Evolutionary conservation across 768 basidiomycete species (phyloP), one percentile per base, ranked within the genome.

Genomic region (Cubamyces lactineus): DNA sequence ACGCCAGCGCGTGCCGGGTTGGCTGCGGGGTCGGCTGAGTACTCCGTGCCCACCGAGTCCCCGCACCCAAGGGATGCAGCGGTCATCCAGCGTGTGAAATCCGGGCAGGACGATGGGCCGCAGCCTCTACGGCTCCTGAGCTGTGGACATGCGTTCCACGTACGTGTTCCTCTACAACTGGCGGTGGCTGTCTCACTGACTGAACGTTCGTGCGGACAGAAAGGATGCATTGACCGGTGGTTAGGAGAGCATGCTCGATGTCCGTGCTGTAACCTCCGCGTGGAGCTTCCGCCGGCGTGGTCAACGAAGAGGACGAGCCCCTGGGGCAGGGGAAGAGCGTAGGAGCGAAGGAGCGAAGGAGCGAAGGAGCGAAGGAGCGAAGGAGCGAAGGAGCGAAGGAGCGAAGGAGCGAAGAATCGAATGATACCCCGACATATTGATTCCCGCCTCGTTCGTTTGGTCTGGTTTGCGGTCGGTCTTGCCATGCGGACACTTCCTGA

Each of bases 141-240:
- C 1, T 96, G 94, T 67, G 89, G 88, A 2, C 94, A 96, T 78
- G 91, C 90, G 50, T 96, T 92, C 75, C 94, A 96, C 76, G 93
- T 94, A 63, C 72, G 91, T 78, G 3, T 38, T 30, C 34, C 24
- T 17, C 5, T 17, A 59, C 53, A 13, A 19, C 3, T 19, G 0
- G 26, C n/a, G 6, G 21, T 12, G 19, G 4, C 5, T 38, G 34
- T 3, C 16, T 24, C 28, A 15, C 13, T n/a, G 23, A 2, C 17
- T 17, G 2, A 15, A 39, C 11, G 16, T n/a, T 41, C 28, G 17
- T 43, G 19, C 21, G 1, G n/a, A 23, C 21, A 58, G 57, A 58
- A 50, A 24, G 57, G 41, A n/a, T 58, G 57, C 48, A 40, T 58
- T 9, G 57, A 58, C 16, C 39, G 1, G 17, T 49, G 57, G 57